A percentile compares a stretch with the other conserved stretches of the same genome.
Evolutionary conservation across 805 yeast genomes (phyloP).

Genomic region (Spathaspora arborariae): DNA sequence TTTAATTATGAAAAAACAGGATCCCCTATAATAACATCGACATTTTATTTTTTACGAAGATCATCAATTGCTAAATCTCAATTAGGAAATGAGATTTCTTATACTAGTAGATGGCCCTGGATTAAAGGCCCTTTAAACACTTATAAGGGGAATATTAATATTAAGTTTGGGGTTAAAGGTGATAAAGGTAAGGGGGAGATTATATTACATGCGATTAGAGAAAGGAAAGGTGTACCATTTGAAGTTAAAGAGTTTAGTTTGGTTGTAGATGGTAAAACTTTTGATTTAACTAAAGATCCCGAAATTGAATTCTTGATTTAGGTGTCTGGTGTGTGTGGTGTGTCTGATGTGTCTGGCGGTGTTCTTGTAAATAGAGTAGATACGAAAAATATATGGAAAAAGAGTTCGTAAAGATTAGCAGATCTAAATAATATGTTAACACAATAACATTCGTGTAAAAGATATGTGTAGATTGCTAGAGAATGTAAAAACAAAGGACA

Average conservation of each 20-base stretch:
- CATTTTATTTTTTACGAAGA: slow-evolving; percentile 80
- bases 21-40: slow-evolving; percentile 84
- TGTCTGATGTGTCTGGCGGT: too few relatives aligned
- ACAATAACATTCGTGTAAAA: not conserved
- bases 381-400: not conserved
- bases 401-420: not conserved
- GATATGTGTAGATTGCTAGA: too few relatives aligned
- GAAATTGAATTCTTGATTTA: slow-evolving; percentile 6
- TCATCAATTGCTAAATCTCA: slow-evolving; percentile 56
- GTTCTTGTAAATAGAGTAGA: not conserved
- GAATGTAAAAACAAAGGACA: too few relatives aligned
- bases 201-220: slow-evolving; percentile 70
- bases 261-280: slow-evolving; percentile 18
- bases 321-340: not conserved
- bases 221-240: slow-evolving; percentile 48
- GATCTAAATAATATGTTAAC: not conserved
- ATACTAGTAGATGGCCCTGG: slow-evolving; percentile 81
- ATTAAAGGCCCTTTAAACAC: slow-evolving; percentile 80
- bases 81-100: slow-evolving; percentile 75
- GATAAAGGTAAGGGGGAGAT: slow-evolving; percentile 49
- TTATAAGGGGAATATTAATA: slow-evolving; percentile 75
- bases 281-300: slow-evolving; percentile 11
- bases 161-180: slow-evolving; percentile 70
- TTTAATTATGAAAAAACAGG: slow-evolving; percentile 91
- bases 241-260: slow-evolving; percentile 31